Evolutionary conservation across 179 eudicot genomes (phyloP), one percentile per base, ranked within the genome.

Genomic region (Gypsophila paniculata): DNA sequence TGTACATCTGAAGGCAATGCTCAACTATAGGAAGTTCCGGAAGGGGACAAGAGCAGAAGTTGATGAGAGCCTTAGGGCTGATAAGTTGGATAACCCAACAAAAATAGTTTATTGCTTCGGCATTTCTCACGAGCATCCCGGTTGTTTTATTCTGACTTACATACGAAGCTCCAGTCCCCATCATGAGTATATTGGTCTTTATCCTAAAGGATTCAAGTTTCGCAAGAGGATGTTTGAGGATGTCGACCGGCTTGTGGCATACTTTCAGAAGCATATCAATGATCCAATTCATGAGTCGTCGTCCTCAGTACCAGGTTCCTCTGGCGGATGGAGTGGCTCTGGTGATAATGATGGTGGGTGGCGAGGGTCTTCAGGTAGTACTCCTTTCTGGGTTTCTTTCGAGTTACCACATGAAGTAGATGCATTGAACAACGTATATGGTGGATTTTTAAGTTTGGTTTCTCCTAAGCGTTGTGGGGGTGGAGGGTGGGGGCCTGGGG

Each of bases 101-200:
- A 80, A 91, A 77, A 92, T 95, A 68, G 96, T 86, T 39, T 95
- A 95, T 73, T 80, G 91, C 73, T 92, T 95, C 68, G 96, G 99
- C 61, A 90, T 95, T 73, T 92, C 93, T 60, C 91, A 95, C 73
- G 97, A 92, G 74, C 96, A 92, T 73, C 99, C 97, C 13, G 97
- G 97, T 39, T 87, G 91, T 59, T 90, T 92, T 67, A 90, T 92
- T 65, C 84, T 95, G 32, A 88, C 99, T 17, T 95, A 88, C 73
- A 88, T 95, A 70, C 78, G 96, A 63, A 92, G 87, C 82, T 86
- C 93, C 66, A 95, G 86, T 80, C 99, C 97, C n/a, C 97, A 92
- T 83, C 99, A 95, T 25, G 98, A 92, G 80, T 95, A 87, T 76
- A 83, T 95, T 68, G 96, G 91, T 42, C 81, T 95, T 61, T 95